phyloP scores from a whole-genome alignment of 2,329 filamentous ascomycete genomes.

The Madurella mycetomatis region DNA sequence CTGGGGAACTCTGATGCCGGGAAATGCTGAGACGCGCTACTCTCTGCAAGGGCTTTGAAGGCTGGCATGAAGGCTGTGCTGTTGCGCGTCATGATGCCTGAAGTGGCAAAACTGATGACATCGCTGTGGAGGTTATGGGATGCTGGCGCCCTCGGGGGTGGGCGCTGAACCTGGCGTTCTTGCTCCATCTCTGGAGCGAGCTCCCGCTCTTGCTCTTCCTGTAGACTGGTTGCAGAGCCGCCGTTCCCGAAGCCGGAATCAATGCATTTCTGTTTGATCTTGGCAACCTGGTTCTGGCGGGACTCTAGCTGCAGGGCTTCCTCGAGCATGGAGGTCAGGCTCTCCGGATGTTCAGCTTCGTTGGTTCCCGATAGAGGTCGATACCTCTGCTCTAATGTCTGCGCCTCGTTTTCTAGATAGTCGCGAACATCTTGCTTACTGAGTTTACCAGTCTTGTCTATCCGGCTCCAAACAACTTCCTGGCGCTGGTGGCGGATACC shows the following conservation, averaged over 20 bases:
- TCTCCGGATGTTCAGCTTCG: slow-evolving; percentile 2
- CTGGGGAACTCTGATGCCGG: slow-evolving; percentile 32
- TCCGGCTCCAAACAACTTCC: slow-evolving; percentile 32
- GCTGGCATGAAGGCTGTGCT: slow-evolving; percentile 40
- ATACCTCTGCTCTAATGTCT: slow-evolving; percentile 50
- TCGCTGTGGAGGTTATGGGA: slow-evolving; percentile 41
- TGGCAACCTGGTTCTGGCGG: slow-evolving; percentile 17
- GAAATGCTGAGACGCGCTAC: slow-evolving; percentile 36
- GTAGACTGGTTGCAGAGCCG: slow-evolving; percentile 32
- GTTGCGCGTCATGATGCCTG: slow-evolving; percentile 29
- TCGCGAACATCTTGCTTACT: background rate
- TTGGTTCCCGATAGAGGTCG: slow-evolving; percentile 29
- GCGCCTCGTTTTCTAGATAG: slow-evolving; percentile 54
- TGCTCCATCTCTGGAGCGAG: slow-evolving; percentile 59
- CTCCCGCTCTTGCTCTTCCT: slow-evolving; percentile 67
- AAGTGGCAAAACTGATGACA: slow-evolving; percentile 37
- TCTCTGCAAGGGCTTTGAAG: slow-evolving; percentile 40
- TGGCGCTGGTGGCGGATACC: slow-evolving; percentile 48
- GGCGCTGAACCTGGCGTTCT: slow-evolving; percentile 52
- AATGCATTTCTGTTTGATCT: slow-evolving; percentile 34
- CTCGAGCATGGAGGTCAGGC: slow-evolving; percentile 1
- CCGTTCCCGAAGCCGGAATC: slow-evolving; percentile 34
- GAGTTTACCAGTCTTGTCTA: slow-evolving; percentile 20
- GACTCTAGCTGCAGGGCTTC: background rate
- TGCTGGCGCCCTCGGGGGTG: slow-evolving; percentile 36